Evolutionary conservation across 2,329 filamentous ascomycete genomes (phyloP).

Genomic region (Fusarium agapanthi): DNA sequence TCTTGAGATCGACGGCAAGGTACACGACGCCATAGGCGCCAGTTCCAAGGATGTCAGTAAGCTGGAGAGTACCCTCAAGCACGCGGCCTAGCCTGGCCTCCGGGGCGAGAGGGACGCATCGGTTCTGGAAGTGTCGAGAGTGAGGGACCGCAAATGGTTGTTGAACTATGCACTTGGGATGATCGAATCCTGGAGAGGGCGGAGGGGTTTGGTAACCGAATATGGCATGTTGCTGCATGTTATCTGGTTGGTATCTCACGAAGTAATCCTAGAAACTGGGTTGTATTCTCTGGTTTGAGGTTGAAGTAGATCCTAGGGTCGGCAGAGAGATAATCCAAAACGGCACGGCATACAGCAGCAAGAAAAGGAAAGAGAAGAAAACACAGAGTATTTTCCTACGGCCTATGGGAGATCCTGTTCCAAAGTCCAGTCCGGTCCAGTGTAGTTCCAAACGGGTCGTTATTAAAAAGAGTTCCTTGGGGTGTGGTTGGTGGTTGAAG

Average conservation of each 20-base stretch:
- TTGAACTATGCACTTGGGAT: constrained; percentile 56
- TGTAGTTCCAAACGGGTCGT: constrained; percentile 43
- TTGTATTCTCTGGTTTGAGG: constrained; percentile 13
- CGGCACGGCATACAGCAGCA: constrained; percentile 30
- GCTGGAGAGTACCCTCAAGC: constrained; percentile 82
- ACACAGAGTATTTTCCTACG: constrained; percentile 39
- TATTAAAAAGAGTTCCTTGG: constrained; percentile 32
- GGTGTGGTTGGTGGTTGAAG: constrained; percentile 34
- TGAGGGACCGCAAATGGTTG: constrained; percentile 45
- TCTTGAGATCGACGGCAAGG: constrained; percentile 84
- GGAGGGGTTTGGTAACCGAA: constrained; percentile 67
- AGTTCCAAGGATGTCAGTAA: constrained; percentile 86
- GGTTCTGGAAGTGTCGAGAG: constrained; percentile 52
- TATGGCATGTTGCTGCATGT: constrained; percentile 67
- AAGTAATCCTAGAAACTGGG: constrained; percentile 32
- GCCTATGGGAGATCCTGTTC: constrained; percentile 41
- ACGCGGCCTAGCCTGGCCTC: constrained; percentile 88
- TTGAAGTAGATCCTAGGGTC: constrained; percentile 28
- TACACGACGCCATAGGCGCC: constrained; percentile 98
- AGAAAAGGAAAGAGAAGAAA: constrained; percentile 39
- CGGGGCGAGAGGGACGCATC: constrained; percentile 69
- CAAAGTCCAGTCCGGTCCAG: constrained; percentile 38
- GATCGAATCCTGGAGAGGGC: constrained; percentile 64
- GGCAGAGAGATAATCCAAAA: constrained; percentile 35
- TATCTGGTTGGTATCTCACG: constrained; percentile 50